These are phyloP conservation scores for Hymenochaete sp. DNA, from an alignment of 1,284 basidiomycete genomes.

Conservation along the genomic window DNA sequence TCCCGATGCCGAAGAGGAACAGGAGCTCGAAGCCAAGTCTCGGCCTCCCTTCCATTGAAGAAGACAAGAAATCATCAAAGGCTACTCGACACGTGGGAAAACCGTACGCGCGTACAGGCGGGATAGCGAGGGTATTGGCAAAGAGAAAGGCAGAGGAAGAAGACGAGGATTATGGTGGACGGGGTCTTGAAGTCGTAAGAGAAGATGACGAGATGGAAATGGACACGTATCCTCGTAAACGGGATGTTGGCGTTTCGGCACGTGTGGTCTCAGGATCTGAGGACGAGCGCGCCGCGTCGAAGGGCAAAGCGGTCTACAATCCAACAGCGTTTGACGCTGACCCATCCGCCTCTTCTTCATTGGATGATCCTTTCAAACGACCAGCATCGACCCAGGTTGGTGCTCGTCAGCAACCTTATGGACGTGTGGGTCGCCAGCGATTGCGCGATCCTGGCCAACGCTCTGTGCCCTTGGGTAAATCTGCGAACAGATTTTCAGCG, in stretches of 20 bases:
- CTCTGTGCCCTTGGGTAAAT: constrained; percentile 38
- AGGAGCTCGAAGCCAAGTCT: constrained; percentile 29
- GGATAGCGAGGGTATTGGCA: constrained; percentile 65
- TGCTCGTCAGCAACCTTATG: constrained; percentile 38
- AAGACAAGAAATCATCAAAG: constrained; percentile 19
- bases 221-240: constrained; percentile 25
- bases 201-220: constrained; percentile 19
- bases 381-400: constrained; percentile 17
- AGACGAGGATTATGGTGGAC: constrained; percentile 28
- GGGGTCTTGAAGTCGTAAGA: constrained; percentile 24
- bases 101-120: constrained; percentile 65
- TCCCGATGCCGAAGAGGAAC: constrained; percentile 42
- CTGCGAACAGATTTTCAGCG: constrained; percentile 54
- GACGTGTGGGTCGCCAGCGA: constrained; percentile 56
- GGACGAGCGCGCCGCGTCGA: constrained; percentile 5
- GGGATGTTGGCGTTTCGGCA: constrained; percentile 16
- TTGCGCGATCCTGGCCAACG: constrained; percentile 30
- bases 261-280: constrained; percentile 14
- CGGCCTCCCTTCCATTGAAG: constrained; percentile 23
- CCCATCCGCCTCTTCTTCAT: background rate
- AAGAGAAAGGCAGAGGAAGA: constrained; percentile 37
- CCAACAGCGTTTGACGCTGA: background rate
- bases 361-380: constrained; percentile 20
- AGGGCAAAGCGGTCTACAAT: background rate
- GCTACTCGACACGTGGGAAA: constrained; percentile 29